Evolutionary conservation across 1,139 yeast species (phyloP).

Genomic region (Taphrina communis): DNA sequence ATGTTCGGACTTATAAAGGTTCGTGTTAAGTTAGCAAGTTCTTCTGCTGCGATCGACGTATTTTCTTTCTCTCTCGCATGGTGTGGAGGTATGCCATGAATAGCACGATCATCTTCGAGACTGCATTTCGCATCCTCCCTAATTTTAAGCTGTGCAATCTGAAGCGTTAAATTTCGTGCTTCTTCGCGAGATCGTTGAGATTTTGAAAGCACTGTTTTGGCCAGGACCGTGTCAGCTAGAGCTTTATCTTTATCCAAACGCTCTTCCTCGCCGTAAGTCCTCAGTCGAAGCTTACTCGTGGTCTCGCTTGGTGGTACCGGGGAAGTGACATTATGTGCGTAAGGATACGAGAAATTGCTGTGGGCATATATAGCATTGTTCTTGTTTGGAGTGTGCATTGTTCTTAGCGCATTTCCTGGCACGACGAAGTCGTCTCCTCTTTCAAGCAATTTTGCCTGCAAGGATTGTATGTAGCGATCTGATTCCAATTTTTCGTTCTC

Average conservation of each 20-base stretch:
- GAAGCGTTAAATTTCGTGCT: constrained; percentile 23
- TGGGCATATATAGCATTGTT: not conserved
- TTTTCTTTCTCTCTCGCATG: constrained; percentile 23
- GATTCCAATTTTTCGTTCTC: constrained; percentile 10
- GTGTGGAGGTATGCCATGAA: not conserved
- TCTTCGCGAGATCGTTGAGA: constrained; percentile 40
- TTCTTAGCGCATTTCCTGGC: not conserved
- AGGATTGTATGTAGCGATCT: constrained; percentile 10
- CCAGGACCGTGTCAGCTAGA: constrained; percentile 31
- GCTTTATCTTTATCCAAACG: constrained; percentile 27
- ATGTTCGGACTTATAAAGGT: constrained; percentile 29
- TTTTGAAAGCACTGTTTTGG: constrained; percentile 14
- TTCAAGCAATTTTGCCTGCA: constrained; percentile 9
- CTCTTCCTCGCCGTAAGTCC: constrained; percentile 6
- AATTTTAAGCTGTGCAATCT: constrained; percentile 31
- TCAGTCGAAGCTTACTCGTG: not conserved
- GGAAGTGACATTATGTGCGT: not conserved
- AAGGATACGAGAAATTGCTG: not conserved
- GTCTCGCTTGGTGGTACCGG: not conserved
- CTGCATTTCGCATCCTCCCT: constrained; percentile 19
- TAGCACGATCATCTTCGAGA: not conserved
- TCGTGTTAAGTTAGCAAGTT: not conserved
- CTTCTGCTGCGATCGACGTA: not conserved
- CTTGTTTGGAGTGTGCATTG: not conserved
- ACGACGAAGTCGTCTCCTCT: not conserved